Base-by-base conservation (phyloP, 306 rosid genomes). In the Castanea sativa region DNA sequence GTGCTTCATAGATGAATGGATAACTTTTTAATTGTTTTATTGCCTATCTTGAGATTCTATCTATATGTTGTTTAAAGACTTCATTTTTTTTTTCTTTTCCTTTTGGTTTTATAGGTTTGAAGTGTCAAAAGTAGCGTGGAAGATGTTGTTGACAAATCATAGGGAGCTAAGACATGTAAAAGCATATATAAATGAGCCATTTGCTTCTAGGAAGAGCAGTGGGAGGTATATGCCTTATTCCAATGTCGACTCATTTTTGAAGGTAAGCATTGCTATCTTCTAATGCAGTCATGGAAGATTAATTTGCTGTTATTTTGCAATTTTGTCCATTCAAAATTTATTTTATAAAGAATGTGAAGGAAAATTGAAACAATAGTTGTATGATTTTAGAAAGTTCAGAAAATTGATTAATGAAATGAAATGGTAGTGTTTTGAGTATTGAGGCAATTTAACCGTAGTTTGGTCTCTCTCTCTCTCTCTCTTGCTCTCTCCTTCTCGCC, bases 171-270 rank as follows among this genome's bases (percentile, higher is more conserved):
- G 83, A 75, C 83, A 78, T 69, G 57, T 51, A 35, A 83, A 43
- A 75, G 69, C 86, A 55, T 88, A 78, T 75, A 79, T 71, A 58
- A 71, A 20, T 25, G 86, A 78, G 58, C 86, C 89, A 63, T 76
- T 83, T 83, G 76, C 89, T 85, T 76, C 81, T 43, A 52, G 43
- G 86, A 81, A 78, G 72, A 88, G 71, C 75, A 76, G 85, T n/a
- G 86, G 87, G 73, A 88, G 84, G 71, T 88, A 88, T 58, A 85
- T 76, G 73, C 91, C 91, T 21, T 88, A 88, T 81, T 88, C 87
- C 18, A 85, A 88, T 80, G 91, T 88, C n/a, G 91, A 88, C 79
- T 88, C 87, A 51, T 88, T 88, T 79, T 73, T 88, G n/a, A 88
- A 88, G 87, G 91, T 88, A 73, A 71, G 5, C 69, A 43, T 35